phyloP scores from a whole-genome alignment of 2,329 filamentous ascomycete species.

The Microdochium trichocladiopsis region DNA sequence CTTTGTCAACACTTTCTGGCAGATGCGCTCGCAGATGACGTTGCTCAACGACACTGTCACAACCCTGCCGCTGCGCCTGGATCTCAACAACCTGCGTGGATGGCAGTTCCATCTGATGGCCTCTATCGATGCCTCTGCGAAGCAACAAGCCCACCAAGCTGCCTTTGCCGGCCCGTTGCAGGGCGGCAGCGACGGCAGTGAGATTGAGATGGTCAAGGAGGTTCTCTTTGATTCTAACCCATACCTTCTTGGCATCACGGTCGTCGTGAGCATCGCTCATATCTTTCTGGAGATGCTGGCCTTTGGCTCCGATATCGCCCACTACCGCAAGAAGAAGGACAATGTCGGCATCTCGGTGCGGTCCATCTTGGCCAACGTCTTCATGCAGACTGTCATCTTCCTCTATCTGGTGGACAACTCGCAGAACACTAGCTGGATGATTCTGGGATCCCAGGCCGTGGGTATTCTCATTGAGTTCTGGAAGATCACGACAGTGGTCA shows the following conservation, averaged over 20 bases:
- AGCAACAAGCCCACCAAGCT: constrained; percentile 71
- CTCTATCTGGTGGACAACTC: constrained; percentile 96
- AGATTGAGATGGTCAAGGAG: constrained; percentile 97
- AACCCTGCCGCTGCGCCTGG: constrained; percentile 73
- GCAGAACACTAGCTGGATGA: constrained; percentile 98
- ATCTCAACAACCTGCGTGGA: constrained; percentile 71
- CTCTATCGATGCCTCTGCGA: constrained; percentile 79
- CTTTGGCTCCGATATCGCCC: constrained; percentile 94
- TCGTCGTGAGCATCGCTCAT: constrained; percentile 78
- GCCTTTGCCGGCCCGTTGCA: constrained; percentile 66
- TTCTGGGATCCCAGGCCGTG: constrained; percentile 84
- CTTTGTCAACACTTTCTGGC: constrained; percentile 96
- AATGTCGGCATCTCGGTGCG: constrained; percentile 94
- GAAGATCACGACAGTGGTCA: constrained; percentile 95
- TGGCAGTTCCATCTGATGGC: constrained; percentile 90
- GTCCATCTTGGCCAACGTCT: constrained; percentile 92
- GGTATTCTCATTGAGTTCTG: constrained; percentile 67
- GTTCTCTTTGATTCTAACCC: constrained; percentile 91
- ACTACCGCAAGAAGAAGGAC: constrained; percentile 99
- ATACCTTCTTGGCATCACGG: constrained; percentile 79
- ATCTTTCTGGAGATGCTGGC: constrained; percentile 93
- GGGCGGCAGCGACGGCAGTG: constrained; percentile 79
- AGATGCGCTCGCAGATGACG: constrained; percentile 85
- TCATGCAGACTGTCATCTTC: constrained; percentile 96
- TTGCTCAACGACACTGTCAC: constrained; percentile 85